Percentiles rank a stretch among this genome's conserved stretches.
These are phyloP conservation scores for Eimeria tenella DNA, from an alignment of 169 alveolate genomes.

Conservation along the genomic window DNA sequence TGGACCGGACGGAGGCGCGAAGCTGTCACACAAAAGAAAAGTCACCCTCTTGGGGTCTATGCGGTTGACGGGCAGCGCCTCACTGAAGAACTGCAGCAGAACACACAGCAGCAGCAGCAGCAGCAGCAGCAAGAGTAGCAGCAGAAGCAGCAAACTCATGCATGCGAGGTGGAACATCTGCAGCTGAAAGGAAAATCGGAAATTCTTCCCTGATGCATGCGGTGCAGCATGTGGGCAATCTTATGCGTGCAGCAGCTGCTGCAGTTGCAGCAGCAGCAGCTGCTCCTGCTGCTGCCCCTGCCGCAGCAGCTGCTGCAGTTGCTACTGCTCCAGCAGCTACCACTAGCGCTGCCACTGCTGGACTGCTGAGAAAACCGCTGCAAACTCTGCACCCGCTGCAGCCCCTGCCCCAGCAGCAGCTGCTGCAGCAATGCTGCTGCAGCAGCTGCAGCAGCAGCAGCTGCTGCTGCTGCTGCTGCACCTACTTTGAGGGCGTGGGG, in stretches of 20 bases:
- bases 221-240: too few relatives aligned
- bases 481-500: constrained; percentile 76
- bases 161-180: neutral
- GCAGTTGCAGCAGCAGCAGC: too few relatives aligned
- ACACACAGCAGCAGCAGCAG: neutral
- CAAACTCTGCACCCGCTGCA: neutral
- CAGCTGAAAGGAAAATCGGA: neutral
- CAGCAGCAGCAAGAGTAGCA: neutral
- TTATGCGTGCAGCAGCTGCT: too few relatives aligned
- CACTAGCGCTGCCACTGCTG: too few relatives aligned
- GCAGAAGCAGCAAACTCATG: neutral
- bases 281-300: too few relatives aligned
- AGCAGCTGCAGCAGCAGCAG: neutral
- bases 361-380: too few relatives aligned
- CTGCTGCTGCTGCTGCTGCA: neutral
- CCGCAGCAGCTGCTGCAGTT: neutral
- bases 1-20: neutral
- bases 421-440: neutral
- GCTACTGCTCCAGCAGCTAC: too few relatives aligned
- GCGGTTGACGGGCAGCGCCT: constrained; percentile 17
- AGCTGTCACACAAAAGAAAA: constrained; percentile 28
- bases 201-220: too few relatives aligned
- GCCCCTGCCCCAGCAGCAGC: neutral
- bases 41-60: constrained; percentile 39
- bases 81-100: constrained; percentile 12